A percentile compares a stretch with the other conserved stretches of the same genome.
Conservation (phyloP, 2,329 filamentous ascomycete genomes). For the Pseudogymnoascus sp. region DNA sequence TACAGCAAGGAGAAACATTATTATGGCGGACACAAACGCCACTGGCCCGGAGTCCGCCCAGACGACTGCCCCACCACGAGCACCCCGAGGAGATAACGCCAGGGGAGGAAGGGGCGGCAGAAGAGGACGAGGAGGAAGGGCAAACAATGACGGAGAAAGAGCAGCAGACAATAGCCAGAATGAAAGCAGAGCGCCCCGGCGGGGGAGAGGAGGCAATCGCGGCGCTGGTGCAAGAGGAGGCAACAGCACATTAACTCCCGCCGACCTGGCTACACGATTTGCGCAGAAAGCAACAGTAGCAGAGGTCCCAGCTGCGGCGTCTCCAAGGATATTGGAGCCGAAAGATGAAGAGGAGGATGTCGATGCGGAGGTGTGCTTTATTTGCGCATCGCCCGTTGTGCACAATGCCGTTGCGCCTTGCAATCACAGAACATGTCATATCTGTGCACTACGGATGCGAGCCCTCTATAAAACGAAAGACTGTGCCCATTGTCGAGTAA, state of each 20-base stretch:
- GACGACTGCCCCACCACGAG: constrained; percentile 8
- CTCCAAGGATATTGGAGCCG: constrained; percentile 16
- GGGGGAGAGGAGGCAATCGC: constrained; percentile 21
- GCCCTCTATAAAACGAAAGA: constrained; percentile 94
- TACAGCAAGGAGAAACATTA: neutral
- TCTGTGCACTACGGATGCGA: constrained; percentile 83
- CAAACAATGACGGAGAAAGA: constrained; percentile 12
- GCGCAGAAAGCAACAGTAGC: neutral
- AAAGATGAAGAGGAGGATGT: constrained; percentile 38
- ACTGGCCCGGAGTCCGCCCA: constrained; percentile 2
- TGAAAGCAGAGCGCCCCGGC: constrained; percentile 14
- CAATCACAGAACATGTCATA: constrained; percentile 95
- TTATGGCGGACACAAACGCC: constrained; percentile 8
- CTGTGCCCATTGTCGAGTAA: constrained; percentile 88
- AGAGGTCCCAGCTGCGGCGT: constrained; percentile 17
- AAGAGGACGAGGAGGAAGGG: constrained; percentile 31
- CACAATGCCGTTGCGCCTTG: constrained; percentile 88
- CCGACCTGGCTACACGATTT: constrained; percentile 19
- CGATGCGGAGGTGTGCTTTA: constrained; percentile 88
- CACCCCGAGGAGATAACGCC: constrained; percentile 29
- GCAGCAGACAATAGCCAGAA: constrained; percentile 10
- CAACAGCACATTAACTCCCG: constrained; percentile 18
- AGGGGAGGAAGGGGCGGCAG: constrained; percentile 36
- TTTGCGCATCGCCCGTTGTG: constrained; percentile 84
- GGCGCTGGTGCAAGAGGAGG: constrained; percentile 14